Evolutionary conservation across 495 filamentous ascomycete genomes (phyloP).

Genomic region (Trichodelitschia bisporula): DNA sequence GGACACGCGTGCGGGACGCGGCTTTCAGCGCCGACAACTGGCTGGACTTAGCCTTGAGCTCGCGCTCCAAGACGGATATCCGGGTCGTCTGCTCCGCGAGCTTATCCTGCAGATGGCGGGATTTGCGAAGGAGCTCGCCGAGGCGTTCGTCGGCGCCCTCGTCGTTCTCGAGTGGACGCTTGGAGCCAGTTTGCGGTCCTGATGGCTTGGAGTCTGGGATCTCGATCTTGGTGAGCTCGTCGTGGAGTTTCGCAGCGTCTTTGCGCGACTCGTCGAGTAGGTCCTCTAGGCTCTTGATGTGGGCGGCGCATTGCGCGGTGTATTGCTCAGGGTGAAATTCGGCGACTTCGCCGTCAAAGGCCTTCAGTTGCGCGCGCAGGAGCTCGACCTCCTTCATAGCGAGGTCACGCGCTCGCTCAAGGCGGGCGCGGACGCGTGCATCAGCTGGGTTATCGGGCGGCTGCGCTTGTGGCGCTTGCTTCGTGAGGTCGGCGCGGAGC

Average conservation of each 20-base stretch:
- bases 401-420: slow-evolving; percentile 65
- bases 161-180: slow-evolving; percentile 33
- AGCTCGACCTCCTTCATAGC: slow-evolving; percentile 85
- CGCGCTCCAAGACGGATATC: slow-evolving; percentile 40
- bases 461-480: slow-evolving; percentile 22
- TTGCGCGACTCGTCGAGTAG: slow-evolving; percentile 68
- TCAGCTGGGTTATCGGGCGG: slow-evolving; percentile 18
- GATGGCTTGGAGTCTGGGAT: too few relatives aligned
- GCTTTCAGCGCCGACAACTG: slow-evolving; percentile 49
- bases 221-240: slow-evolving; percentile 36
- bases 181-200: slow-evolving; percentile 23
- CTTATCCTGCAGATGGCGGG: slow-evolving; percentile 60
- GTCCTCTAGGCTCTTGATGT: slow-evolving; percentile 60
- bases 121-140: slow-evolving; percentile 63
- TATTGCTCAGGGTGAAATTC: slow-evolving; percentile 58
- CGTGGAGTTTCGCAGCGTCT: slow-evolving; percentile 53
- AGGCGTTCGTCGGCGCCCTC: slow-evolving; percentile 49
- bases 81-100: slow-evolving; percentile 40
- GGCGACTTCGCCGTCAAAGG: slow-evolving; percentile 69
- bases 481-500: slow-evolving; percentile 43
- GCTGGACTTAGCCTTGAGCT: slow-evolving; percentile 42
- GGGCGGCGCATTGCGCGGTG: slow-evolving; percentile 48
- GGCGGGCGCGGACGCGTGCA: slow-evolving; percentile 33
- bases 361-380: slow-evolving; percentile 74
- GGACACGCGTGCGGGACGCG: slow-evolving; percentile 55